phyloP scores from a whole-genome alignment of 2,329 filamentous ascomycete genomes.

The Pestalotiopsis sp. region DNA sequence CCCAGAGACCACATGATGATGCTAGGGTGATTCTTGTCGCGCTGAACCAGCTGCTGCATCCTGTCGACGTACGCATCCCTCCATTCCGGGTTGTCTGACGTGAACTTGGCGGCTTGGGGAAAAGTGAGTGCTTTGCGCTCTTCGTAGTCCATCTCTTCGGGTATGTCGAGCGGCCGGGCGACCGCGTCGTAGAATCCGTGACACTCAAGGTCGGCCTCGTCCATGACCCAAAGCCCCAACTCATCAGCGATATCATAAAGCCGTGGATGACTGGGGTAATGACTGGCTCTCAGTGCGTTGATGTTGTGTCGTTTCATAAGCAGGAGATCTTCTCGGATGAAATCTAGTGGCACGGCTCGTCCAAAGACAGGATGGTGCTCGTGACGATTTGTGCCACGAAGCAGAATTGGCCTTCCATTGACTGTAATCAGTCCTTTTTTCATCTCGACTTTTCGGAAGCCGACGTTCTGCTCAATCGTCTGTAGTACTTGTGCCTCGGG shows the following conservation, averaged over 20 bases:
- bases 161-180: slow-evolving; percentile 50
- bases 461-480: slow-evolving; percentile 52
- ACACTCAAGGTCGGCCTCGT: slow-evolving; percentile 52
- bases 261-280: slow-evolving; percentile 64
- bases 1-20: slow-evolving; percentile 74
- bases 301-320: slow-evolving; percentile 72
- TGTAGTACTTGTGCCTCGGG: slow-evolving; percentile 29
- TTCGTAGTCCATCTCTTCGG: slow-evolving; percentile 58
- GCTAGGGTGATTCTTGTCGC: slow-evolving; percentile 71
- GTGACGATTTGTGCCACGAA: slow-evolving; percentile 68
- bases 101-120: slow-evolving; percentile 54
- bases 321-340: slow-evolving; percentile 60
- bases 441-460: slow-evolving; percentile 65
- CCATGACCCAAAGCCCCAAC: slow-evolving; percentile 63
- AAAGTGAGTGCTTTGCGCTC: slow-evolving; percentile 60
- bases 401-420: slow-evolving; percentile 60
- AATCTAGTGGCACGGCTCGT: slow-evolving; percentile 62
- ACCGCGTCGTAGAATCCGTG: slow-evolving; percentile 54
- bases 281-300: slow-evolving; percentile 68
- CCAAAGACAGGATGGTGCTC: slow-evolving; percentile 68
- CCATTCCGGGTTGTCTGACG: slow-evolving; percentile 62
- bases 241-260: slow-evolving; percentile 64
- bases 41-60: slow-evolving; percentile 61
- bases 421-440: slow-evolving; percentile 60
- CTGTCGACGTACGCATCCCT: slow-evolving; percentile 67